A percentile compares a stretch with the other conserved stretches of the same genome.
These are phyloP conservation scores for Pyronema omphalodes DNA, from an alignment of 495 filamentous ascomycete genomes.

Conservation along the genomic window DNA sequence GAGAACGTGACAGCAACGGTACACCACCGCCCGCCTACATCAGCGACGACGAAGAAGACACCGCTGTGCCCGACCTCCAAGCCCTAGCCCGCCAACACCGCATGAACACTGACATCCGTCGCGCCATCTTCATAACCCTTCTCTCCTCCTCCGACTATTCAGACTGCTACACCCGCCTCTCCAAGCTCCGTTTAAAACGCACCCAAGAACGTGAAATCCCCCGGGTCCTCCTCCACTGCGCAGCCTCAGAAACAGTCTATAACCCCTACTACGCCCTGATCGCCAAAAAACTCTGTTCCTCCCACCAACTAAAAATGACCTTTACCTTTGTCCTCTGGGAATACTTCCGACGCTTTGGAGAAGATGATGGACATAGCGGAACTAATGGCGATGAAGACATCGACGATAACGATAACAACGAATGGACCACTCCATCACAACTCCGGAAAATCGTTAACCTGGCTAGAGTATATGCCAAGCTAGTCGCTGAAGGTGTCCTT, in stretches of 20 bases:
- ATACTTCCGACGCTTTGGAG: slow-evolving; percentile 70
- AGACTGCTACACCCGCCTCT: slow-evolving; percentile 58
- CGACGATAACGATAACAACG: slow-evolving; percentile 33
- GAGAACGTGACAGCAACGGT: slow-evolving; percentile 17
- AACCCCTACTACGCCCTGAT: slow-evolving; percentile 90
- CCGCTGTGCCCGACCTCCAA: slow-evolving; percentile 42
- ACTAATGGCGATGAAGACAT: slow-evolving; percentile 32
- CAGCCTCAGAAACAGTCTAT: slow-evolving; percentile 60
- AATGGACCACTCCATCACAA: slow-evolving; percentile 21
- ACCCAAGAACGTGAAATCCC: slow-evolving; percentile 75
- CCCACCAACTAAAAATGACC: slow-evolving; percentile 53
- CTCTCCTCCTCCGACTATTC: slow-evolving; percentile 75
- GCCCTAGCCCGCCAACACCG: slow-evolving; percentile 62
- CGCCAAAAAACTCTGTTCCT: slow-evolving; percentile 53
- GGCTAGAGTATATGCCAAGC: slow-evolving; percentile 63
- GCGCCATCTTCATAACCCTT: slow-evolving; percentile 78
- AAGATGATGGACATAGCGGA: slow-evolving; percentile 41
- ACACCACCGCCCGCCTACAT: background rate
- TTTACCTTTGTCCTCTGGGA: slow-evolving; percentile 80
- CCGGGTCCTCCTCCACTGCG: slow-evolving; percentile 72
- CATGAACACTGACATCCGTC: slow-evolving; percentile 88
- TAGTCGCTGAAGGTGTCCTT: slow-evolving; percentile 50
- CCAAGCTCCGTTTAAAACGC: slow-evolving; percentile 69
- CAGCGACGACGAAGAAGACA: slow-evolving; percentile 29
- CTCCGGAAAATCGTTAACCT: slow-evolving; percentile 66